Percentiles rank a stretch among this genome's conserved stretches.
Evolutionary conservation across 257 asterid genomes (phyloP).

Genomic region (Penstemon newberryi): DNA sequence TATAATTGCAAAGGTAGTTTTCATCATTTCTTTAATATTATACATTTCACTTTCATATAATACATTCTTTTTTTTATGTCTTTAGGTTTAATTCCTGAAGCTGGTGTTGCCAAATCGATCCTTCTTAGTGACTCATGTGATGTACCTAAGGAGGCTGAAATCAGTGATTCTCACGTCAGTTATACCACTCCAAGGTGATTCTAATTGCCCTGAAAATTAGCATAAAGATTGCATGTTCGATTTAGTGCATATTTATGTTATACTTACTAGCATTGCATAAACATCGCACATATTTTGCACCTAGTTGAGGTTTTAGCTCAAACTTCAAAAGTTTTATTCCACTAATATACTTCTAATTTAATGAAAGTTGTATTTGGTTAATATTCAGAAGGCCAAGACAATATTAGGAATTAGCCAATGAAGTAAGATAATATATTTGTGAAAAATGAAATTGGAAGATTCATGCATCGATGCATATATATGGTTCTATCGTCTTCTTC

Average conservation of each 20-base stretch:
- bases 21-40: neutral
- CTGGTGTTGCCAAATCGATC: conserved; percentile 42
- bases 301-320: neutral
- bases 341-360: neutral
- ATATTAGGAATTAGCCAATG: neutral
- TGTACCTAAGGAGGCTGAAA: conserved; percentile 39
- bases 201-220: neutral
- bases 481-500: neutral
- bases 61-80: neutral
- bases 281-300: neutral
- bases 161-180: conserved; percentile 34
- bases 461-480: no score
- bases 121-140: conserved; percentile 61
- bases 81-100: conserved; percentile 53
- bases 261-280: neutral
- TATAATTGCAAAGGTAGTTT: no score
- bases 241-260: neutral
- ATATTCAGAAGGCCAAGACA: neutral
- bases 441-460: neutral
- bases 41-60: conserved; percentile 17
- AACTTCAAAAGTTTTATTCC: neutral
- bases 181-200: conserved; percentile 50
- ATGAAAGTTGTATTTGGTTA: neutral
- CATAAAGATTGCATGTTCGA: conserved; percentile 10
- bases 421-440: neutral